phyloP scores from a whole-genome alignment of 306 rosid species.

The Vicia faba region DNA sequence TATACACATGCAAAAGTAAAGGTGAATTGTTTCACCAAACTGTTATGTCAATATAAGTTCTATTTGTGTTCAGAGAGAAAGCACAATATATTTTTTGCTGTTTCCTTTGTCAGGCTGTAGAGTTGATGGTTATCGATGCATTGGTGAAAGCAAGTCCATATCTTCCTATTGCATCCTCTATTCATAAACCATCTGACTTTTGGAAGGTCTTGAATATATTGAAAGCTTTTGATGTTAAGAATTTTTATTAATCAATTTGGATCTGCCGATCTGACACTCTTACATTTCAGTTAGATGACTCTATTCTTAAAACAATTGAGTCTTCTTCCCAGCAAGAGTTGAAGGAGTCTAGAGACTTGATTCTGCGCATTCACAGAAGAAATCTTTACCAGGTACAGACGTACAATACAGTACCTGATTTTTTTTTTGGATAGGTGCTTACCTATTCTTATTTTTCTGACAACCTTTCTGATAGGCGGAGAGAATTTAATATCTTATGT shows the following conservation, averaged over 20 bases:
- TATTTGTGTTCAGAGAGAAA: conserved; percentile 17
- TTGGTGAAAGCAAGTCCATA: conserved; percentile 63
- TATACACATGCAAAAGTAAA: conserved; percentile 90
- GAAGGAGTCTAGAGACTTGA: conserved; percentile 72
- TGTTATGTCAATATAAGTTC: neutral
- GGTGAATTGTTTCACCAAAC: conserved; percentile 46
- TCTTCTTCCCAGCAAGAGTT: conserved; percentile 56
- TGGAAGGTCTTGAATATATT: conserved; percentile 72
- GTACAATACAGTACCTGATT: conserved; percentile 22
- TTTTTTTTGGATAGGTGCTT: neutral
- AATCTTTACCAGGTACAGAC: conserved; percentile 71
- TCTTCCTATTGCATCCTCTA: conserved; percentile 60
- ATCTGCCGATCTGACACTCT: conserved; percentile 5
- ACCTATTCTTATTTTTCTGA: neutral
- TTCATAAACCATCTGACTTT: conserved; percentile 67
- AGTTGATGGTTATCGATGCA: conserved; percentile 82
- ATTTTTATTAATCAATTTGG: conserved; percentile 26
- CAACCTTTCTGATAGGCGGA: neutral
- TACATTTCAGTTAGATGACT: conserved; percentile 75
- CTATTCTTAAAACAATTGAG: conserved; percentile 66
- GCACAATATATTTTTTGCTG: neutral
- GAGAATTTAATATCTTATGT: conserved; percentile 8
- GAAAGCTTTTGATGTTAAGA: conserved; percentile 20
- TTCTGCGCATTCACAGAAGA: conserved; percentile 75
- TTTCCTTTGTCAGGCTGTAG: conserved; percentile 67